These are phyloP conservation scores for Lablab purpureus DNA, from an alignment of 306 rosid genomes.

Conservation along the genomic window DNA sequence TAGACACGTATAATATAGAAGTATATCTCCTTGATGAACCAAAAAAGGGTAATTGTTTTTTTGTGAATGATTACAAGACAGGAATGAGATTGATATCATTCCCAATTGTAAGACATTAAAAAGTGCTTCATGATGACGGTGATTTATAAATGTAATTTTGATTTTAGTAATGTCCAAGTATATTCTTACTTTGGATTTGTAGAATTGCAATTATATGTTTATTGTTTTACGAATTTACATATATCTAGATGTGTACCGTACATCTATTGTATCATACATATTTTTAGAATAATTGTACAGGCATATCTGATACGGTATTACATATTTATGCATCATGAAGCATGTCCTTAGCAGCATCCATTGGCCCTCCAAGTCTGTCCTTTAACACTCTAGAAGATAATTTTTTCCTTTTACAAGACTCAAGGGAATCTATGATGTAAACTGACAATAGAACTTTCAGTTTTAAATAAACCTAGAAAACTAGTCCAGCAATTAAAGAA, in stretches of 20 bases:
- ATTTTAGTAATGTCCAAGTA: background rate
- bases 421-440: background rate
- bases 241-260: background rate
- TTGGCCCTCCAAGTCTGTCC: background rate
- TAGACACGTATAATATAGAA: background rate
- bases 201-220: background rate
- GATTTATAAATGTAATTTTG: background rate
- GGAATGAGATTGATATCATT: background rate
- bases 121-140: background rate
- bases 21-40: background rate
- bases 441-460: slow-evolving; percentile 31
- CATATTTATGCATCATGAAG: background rate
- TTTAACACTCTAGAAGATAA: background rate
- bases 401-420: background rate
- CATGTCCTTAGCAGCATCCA: background rate
- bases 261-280: background rate
- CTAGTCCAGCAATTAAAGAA: slow-evolving; percentile 17
- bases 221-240: background rate
- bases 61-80: background rate
- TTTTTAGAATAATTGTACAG: background rate
- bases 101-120: background rate
- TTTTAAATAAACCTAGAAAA: slow-evolving; percentile 37
- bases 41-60: background rate
- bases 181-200: background rate
- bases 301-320: background rate